Evolutionary conservation across 305 asterid species (phyloP).

Genomic region (Nicotiana rustica): DNA sequence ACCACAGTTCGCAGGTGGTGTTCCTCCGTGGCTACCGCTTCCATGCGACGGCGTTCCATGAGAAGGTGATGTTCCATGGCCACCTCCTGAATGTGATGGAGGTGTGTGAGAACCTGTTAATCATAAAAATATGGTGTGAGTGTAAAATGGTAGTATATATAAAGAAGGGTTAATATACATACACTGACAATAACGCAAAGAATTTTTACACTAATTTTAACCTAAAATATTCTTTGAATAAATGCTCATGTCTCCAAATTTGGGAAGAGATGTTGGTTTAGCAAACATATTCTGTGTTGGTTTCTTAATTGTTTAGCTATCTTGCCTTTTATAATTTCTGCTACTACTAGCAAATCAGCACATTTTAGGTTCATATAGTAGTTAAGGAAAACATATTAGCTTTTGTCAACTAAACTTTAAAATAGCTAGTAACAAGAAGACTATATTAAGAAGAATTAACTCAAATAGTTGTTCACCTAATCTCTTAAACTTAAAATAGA

Average conservation of each 20-base stretch:
- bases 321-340: background rate
- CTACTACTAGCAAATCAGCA: background rate
- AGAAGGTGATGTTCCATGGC: constrained; percentile 48
- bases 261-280: background rate
- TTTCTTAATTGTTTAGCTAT: background rate
- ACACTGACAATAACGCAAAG: background rate
- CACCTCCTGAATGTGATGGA: constrained; percentile 55
- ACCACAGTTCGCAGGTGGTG: constrained; percentile 61
- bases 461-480: too few species aligned
- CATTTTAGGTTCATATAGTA: background rate
- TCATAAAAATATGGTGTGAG: background rate
- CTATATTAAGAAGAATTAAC: background rate
- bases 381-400: background rate
- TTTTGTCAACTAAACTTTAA: background rate
- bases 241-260: background rate
- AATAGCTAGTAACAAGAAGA: background rate
- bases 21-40: constrained; percentile 51
- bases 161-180: background rate
- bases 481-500: too few species aligned
- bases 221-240: background rate
- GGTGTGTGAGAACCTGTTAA: constrained; percentile 38
- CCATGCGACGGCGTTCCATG: constrained; percentile 46
- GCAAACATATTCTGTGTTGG: background rate
- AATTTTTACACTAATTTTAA: background rate
- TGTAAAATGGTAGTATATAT: background rate